Evolutionary conservation across 805 yeast species (phyloP).

Genomic region (Saturnispora quitensis): DNA sequence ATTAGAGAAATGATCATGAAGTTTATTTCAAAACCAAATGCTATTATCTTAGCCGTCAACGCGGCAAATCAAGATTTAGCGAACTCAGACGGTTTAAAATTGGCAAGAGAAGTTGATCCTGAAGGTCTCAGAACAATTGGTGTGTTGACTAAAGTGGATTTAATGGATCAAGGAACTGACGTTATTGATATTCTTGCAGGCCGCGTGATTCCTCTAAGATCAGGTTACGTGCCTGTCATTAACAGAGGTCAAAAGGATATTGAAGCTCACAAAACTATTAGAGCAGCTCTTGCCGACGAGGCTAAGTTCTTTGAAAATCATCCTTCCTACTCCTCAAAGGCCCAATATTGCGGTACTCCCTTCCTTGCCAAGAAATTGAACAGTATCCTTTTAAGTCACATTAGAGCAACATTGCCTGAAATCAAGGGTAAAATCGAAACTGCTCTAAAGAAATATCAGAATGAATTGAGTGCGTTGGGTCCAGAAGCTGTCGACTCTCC

Average conservation of each 20-base stretch:
- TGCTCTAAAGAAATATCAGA: conserved; percentile 74
- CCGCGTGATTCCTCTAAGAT: conserved; percentile 86
- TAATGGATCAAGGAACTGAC: conserved; percentile 98
- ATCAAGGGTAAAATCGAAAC: conserved; percentile 84
- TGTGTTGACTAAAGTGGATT: conserved; percentile 89
- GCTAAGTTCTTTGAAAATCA: conserved; percentile 75
- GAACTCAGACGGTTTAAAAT: conserved; percentile 89
- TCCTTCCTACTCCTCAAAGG: conserved; percentile 83
- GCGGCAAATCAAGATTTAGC: conserved; percentile 97
- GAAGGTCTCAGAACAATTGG: conserved; percentile 95
- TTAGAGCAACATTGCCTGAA: conserved; percentile 82
- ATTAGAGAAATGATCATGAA: conserved; percentile 89
- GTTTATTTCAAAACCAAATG: conserved; percentile 91
- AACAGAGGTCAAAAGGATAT: conserved; percentile 97
- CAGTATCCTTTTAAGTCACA: conserved; percentile 81
- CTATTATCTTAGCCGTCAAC: conserved; percentile 87
- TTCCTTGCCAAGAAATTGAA: conserved; percentile 88
- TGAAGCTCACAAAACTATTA: conserved; percentile 76
- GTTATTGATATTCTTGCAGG: conserved; percentile 94
- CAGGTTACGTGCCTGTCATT: conserved; percentile 95
- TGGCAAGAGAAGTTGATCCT: conserved; percentile 97
- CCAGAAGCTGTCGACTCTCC: conserved; percentile 88
- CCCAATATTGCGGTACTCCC: conserved; percentile 98
- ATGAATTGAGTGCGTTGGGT: conserved; percentile 69
- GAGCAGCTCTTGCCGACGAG: conserved; percentile 80